phyloP scores from a whole-genome alignment of 345 rosid species.

The Durio zibethinus region DNA sequence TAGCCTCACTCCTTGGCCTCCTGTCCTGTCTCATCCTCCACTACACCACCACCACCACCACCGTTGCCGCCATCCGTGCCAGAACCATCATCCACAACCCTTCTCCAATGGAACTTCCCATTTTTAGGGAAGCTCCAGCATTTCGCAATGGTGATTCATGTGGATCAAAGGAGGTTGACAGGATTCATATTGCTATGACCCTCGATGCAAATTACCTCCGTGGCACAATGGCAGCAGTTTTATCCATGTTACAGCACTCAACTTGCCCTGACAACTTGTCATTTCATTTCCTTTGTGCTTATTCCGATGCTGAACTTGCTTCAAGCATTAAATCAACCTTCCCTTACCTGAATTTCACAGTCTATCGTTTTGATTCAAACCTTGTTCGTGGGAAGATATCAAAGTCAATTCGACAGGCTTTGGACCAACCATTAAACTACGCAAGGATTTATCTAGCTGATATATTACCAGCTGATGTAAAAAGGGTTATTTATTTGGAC shows the following conservation, averaged over 20 bases:
- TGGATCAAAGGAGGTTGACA: slow-evolving; percentile 24
- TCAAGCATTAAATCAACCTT: slow-evolving; percentile 50
- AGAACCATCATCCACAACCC: slow-evolving; percentile 34
- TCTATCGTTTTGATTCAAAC: slow-evolving; percentile 48
- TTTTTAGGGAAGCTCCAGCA: slow-evolving; percentile 52
- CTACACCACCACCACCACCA: slow-evolving; percentile 24
- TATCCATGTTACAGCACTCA: slow-evolving; percentile 56
- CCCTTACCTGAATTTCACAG: slow-evolving; percentile 52
- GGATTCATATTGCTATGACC: slow-evolving; percentile 58
- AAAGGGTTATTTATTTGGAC: slow-evolving; percentile 53
- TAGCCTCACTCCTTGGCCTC: slow-evolving; percentile 48
- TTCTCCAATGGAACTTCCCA: slow-evolving; percentile 32
- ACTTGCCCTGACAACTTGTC: slow-evolving; percentile 57
- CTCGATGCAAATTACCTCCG: slow-evolving; percentile 66
- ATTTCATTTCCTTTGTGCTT: slow-evolving; percentile 57
- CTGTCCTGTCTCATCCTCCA: slow-evolving; percentile 54
- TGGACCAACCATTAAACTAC: slow-evolving; percentile 63
- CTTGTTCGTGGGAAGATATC: slow-evolving; percentile 60
- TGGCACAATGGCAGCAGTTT: slow-evolving; percentile 67
- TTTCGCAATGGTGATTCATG: slow-evolving; percentile 52
- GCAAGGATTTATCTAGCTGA: slow-evolving; percentile 64
- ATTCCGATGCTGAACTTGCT: slow-evolving; percentile 36
- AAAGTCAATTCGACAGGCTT: slow-evolving; percentile 49
- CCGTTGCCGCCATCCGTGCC: slow-evolving; percentile 29
- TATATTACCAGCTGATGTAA: slow-evolving; percentile 39